Evolutionary conservation across 495 filamentous ascomycete species (phyloP), one percentile per base, ranked within the genome.

Genomic region (Hypoxylon intermedium): DNA sequence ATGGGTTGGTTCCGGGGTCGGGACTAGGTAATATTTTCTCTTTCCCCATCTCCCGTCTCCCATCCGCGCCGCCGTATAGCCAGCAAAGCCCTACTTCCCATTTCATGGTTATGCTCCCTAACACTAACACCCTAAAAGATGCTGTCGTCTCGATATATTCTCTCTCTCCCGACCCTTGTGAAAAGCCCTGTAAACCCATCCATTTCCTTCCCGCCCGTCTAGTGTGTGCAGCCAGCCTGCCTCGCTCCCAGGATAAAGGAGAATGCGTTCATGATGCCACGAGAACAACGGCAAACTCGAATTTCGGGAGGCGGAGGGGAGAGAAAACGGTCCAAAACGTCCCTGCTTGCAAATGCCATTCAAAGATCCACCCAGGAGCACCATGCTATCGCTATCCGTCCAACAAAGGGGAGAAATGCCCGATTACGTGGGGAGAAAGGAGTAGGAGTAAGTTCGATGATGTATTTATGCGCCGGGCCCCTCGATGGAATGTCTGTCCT

Each of bases 291-390:
- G 28, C 57, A 48, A 47, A 53, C 46, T 28, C 40, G n/a, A n/a
- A n/a, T 47, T 26, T 26, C 4, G 23, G 38, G 43, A 18, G 1
- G 45, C 30, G 16, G 36, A 33, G 24, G 18, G 23, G 23, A 23
- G 53, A 9, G 12, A 24, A 18, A 38, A 24, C 11, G 33, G 12
- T 9, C 13, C n/a, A 31, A 6, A 13, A 7, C 24, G 9, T 52
- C 24, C 30, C n/a, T 30, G 24, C 24, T 58, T 59, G 41, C 54
- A 58, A 64, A 64, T 64, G 49, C 60, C 53, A 45, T 64, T 51
- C 36, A 54, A 47, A 60, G 24, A 58, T 48, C 21, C 37, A 48
- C 42, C 49, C 40, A 23, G 6, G 19, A 19, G 44, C 54, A 54
- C 49, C 33, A 50, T 59, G 55, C 51, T 60, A 30, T 64, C 16